Conservation (phyloP, 2,329 filamentous ascomycete species). For the Hypomyces rosellus region DNA sequence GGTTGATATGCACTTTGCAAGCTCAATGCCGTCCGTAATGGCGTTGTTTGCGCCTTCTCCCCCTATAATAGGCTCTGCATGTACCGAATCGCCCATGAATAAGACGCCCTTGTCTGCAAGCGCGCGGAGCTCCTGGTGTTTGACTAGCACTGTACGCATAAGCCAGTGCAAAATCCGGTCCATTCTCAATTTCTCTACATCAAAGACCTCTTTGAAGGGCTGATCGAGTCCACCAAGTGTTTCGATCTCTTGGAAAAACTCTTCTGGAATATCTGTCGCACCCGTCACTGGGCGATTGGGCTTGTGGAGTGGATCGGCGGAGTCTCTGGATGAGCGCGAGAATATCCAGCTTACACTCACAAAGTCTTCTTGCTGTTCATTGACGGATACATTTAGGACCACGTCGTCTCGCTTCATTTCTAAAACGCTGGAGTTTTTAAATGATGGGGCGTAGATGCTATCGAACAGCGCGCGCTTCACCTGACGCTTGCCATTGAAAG, state of each 20-base stretch:
- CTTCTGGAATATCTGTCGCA: slow-evolving; percentile 10
- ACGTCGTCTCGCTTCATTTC: slow-evolving; percentile 3
- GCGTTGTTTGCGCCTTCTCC: slow-evolving; percentile 9
- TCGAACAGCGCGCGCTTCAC: slow-evolving; percentile 8
- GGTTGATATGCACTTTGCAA: slow-evolving; percentile 7
- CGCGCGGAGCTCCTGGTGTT: slow-evolving; percentile 2
- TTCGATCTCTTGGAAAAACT: slow-evolving; percentile 7
- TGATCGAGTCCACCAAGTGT: background rate
- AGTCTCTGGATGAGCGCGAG: slow-evolving; percentile 9
- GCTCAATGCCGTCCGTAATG: slow-evolving; percentile 8
- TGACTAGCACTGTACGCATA: slow-evolving; percentile 7
- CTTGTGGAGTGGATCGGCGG: slow-evolving; percentile 9
- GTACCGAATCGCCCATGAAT: slow-evolving; percentile 7
- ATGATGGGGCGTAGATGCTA: slow-evolving; percentile 7
- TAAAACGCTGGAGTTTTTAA: slow-evolving; percentile 3
- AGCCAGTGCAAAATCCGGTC: slow-evolving; percentile 9
- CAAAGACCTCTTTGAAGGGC: slow-evolving; percentile 8
- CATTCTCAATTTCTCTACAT: slow-evolving; percentile 3
- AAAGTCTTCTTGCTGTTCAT: slow-evolving; percentile 4
- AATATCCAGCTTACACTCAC: slow-evolving; percentile 9
- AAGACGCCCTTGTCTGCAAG: slow-evolving; percentile 3
- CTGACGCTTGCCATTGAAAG: slow-evolving; percentile 10
- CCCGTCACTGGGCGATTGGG: slow-evolving; percentile 9
- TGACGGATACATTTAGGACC: slow-evolving; percentile 8
- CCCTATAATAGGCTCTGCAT: slow-evolving; percentile 6